A percentile compares a stretch with the other conserved stretches of the same genome.
Evolutionary conservation across 352 stramenopile species (phyloP).

Genomic region (Globisporangium viniferum): DNA sequence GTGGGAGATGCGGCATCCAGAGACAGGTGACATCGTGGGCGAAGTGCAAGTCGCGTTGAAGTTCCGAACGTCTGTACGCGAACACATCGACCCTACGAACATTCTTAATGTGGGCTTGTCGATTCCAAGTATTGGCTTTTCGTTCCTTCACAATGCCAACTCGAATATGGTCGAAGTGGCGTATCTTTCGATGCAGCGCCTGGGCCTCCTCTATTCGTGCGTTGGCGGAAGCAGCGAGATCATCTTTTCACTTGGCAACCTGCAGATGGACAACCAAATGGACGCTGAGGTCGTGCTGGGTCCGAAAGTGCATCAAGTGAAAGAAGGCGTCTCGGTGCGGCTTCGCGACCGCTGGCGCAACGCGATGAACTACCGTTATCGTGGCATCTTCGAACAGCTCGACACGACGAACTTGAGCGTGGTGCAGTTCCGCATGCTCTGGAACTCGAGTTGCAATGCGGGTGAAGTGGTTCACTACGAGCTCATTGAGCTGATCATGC

Average conservation of each 20-base stretch:
- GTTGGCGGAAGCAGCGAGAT: constrained; percentile 80
- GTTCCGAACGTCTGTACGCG: constrained; percentile 61
- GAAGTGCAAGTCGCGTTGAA: constrained; percentile 83
- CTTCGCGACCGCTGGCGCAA: constrained; percentile 80
- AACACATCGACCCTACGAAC: constrained; percentile 49
- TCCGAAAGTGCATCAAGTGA: constrained; percentile 78
- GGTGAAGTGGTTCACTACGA: constrained; percentile 85
- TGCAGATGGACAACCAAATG: constrained; percentile 91
- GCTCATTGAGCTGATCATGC: constrained; percentile 82
- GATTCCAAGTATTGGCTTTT: constrained; percentile 79
- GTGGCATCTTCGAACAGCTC: constrained; percentile 74
- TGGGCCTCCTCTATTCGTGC: constrained; percentile 74
- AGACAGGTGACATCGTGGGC: constrained; percentile 69
- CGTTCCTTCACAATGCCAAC: constrained; percentile 84
- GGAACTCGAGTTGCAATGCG: constrained; percentile 75
- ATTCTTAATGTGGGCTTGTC: constrained; percentile 77
- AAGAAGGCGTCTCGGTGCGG: constrained; percentile 83
- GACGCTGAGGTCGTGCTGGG: constrained; percentile 80
- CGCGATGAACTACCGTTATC: constrained; percentile 84
- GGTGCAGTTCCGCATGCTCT: constrained; percentile 86
- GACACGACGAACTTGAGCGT: constrained; percentile 69
- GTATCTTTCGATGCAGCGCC: constrained; percentile 78
- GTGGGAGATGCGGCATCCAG: constrained; percentile 80
- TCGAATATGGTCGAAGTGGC: constrained; percentile 85
- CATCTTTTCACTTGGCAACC: constrained; percentile 75